Evolutionary conservation across 2,329 filamentous ascomycete genomes (phyloP), one percentile per base, ranked within the genome.

Genomic region (Septoria petroselini): DNA sequence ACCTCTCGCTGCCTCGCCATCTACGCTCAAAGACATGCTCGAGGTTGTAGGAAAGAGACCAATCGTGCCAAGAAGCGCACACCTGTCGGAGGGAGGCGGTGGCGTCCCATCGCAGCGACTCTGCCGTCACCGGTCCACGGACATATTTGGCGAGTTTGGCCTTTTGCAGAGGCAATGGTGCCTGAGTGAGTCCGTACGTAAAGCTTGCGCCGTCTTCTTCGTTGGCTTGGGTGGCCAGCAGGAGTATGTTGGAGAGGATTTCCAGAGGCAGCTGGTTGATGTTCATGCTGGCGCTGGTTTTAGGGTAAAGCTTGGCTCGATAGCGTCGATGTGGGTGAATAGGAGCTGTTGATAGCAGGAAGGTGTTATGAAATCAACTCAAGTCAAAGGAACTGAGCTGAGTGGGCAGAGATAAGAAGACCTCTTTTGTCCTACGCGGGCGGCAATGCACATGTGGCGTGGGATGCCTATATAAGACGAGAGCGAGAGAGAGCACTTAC

Each of bases 1-100:
- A 79, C 65, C 76, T 66, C 68, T 80, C 71, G 37, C 65, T 67
- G 29, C 77, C 76, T 61, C 73, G 75, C 76, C 77, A 79, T 33
- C 71, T 68, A 34, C 73, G 72, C 54, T 79, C 73, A 57, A 76
- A 77, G 43, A 79, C 64, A 41, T 75, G 71, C 59, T 71, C 72
- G 60, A 79, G 65, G 50, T 75, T 73, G 63, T 77, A 76, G 31
- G 70, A 68, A 53, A 78, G 62, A 15, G 75, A 70, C 77, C 77
- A 80, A 43, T 76, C 69, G 59, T 78, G 76, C 76, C 76, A 80
- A 52, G 62, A 59, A 48, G 68, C 68, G 65, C 73, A 77, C 21
- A 77, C 76, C 11, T 72, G 69, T 34, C 77, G 73, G 42, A 79
- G 70, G 12, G 71, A 66, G 25, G 69, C 64, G 18, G 73, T 75